These are phyloP conservation scores for Nannizzia gypsea DNA, from an alignment of 2,329 filamentous ascomycete genomes.

Conservation along the genomic window DNA sequence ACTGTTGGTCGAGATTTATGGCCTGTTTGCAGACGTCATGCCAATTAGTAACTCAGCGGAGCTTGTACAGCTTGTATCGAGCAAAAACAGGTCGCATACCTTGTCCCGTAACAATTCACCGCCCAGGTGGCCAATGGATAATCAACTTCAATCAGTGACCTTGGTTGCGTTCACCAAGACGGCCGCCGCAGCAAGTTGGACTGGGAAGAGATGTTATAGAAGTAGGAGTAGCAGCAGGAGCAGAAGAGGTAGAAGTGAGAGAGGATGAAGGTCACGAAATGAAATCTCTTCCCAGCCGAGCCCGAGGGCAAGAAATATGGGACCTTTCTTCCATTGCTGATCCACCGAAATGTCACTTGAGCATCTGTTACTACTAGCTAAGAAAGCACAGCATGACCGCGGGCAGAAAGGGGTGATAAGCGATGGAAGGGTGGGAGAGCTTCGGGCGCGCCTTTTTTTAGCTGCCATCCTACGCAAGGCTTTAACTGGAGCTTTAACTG, in stretches of 20 bases:
- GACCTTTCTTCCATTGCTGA: not conserved
- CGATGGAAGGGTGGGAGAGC: not conserved
- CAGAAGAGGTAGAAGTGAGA: not conserved
- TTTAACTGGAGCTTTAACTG: slow-evolving; percentile 3
- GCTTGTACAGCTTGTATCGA: not conserved
- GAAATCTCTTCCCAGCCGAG: not conserved
- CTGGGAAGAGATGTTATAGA: not conserved
- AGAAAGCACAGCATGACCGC: not conserved
- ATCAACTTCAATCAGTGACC: not conserved
- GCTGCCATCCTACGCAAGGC: no score
- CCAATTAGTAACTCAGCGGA: slow-evolving; percentile 3
- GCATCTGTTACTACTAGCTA: not conserved
- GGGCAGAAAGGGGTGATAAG: not conserved
- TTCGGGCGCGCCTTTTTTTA: not conserved
- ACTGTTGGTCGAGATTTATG: not conserved
- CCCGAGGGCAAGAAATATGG: not conserved
- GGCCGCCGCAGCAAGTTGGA: not conserved
- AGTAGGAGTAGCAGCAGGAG: not conserved
- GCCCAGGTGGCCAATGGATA: not conserved
- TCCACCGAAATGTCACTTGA: slow-evolving; percentile 3
- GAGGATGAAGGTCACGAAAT: not conserved
- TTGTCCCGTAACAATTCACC: not conserved
- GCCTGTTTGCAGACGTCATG: not conserved
- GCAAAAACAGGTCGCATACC: not conserved
- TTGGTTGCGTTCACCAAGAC: not conserved